phyloP scores from a whole-genome alignment of 2,329 filamentous ascomycete species.

The Apiospora arundinis region DNA sequence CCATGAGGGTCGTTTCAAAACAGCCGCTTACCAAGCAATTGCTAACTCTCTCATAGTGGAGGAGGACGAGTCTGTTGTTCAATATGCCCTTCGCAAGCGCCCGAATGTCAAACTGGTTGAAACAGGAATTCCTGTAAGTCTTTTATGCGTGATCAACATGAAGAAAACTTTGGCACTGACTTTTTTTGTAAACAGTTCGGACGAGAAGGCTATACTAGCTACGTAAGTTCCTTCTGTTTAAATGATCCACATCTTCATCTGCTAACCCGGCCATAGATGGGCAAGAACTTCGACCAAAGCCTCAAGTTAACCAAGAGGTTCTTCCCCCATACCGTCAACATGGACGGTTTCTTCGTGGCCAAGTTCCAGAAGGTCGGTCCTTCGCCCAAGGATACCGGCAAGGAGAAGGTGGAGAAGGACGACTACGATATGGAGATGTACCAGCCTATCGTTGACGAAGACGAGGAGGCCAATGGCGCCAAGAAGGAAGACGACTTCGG shows the following conservation, averaged over 20 bases:
- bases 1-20: background rate
- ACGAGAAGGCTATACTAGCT: constrained; percentile 89
- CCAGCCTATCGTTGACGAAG: constrained; percentile 61
- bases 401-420: constrained; percentile 40
- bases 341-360: constrained; percentile 97
- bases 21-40: background rate
- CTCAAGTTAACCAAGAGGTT: constrained; percentile 85
- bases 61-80: constrained; percentile 90
- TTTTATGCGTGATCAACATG: background rate
- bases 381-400: constrained; percentile 62
- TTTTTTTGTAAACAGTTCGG: constrained; percentile 63
- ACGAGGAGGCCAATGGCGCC: constrained; percentile 51
- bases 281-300: constrained; percentile 87
- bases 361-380: constrained; percentile 95
- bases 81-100: constrained; percentile 89
- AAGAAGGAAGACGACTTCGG: constrained; percentile 65
- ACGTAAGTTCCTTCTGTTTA: constrained; percentile 52
- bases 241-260: background rate
- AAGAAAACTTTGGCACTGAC: background rate
- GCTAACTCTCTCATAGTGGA: constrained; percentile 67
- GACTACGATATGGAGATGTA: constrained; percentile 63
- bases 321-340: constrained; percentile 92
- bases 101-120: constrained; percentile 95
- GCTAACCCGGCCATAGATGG: constrained; percentile 38
- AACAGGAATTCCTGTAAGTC: constrained; percentile 69